Conservation (phyloP, 169 alveolate genomes). For the Babesia ovis region DNA sequence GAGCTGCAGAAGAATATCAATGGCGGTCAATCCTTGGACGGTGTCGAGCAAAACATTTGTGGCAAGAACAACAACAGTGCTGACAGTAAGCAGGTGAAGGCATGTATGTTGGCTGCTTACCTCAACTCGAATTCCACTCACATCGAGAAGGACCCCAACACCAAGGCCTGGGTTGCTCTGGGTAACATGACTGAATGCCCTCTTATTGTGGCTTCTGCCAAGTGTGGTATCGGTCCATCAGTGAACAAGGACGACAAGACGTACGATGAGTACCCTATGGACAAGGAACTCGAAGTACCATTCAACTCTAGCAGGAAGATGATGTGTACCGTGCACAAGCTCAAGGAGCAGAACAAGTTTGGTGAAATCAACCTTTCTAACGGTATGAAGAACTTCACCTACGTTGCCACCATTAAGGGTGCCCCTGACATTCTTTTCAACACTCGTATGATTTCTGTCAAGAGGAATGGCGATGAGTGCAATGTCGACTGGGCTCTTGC, state of each 20-base stretch:
- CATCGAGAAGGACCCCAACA: constrained; percentile 66
- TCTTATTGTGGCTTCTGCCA: constrained; percentile 87
- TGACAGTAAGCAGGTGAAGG: constrained; percentile 69
- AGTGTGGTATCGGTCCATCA: constrained; percentile 77
- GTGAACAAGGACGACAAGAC: constrained; percentile 21
- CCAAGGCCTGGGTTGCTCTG: constrained; percentile 58
- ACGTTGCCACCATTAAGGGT: constrained; percentile 88
- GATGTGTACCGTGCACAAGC: constrained; percentile 86
- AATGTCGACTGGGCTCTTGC: constrained; percentile 15
- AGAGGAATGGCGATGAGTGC: constrained; percentile 24
- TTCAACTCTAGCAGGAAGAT: constrained; percentile 87
- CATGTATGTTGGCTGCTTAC: constrained; percentile 81
- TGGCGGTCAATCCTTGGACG: constrained; percentile 1
- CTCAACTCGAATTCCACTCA: constrained; percentile 84
- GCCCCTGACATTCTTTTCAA: constrained; percentile 84
- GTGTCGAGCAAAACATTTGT: constrained; percentile 9
- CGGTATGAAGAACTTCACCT: constrained; percentile 66
- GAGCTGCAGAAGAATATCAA: constrained; percentile 28
- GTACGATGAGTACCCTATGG: constrained; percentile 54
- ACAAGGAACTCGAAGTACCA: constrained; percentile 82
- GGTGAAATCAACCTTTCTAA: constrained; percentile 58
- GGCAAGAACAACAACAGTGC: constrained; percentile 22
- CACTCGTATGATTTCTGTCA: constrained; percentile 21
- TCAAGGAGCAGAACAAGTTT: constrained; percentile 61
- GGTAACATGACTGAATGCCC: constrained; percentile 92